Evolutionary conservation across 1,284 basidiomycete species (phyloP), one percentile per base, ranked within the genome.

Genomic region (Naganishia cerealis): DNA sequence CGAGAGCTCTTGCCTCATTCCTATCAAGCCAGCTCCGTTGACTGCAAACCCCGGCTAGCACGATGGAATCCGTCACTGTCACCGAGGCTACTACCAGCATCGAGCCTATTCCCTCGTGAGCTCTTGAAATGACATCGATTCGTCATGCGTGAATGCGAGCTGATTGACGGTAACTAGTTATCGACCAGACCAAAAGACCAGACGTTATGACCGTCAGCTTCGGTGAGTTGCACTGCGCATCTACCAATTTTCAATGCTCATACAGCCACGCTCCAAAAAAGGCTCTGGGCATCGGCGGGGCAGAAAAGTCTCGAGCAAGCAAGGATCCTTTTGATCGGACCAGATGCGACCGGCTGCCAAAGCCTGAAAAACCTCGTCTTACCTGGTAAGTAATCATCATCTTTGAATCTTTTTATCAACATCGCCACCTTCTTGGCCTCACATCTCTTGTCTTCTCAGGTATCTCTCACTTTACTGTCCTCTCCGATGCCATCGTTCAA

Each of bases 291-390:
- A 18, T 88, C 91, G 2, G 88, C 91, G 0, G 96, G 95, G 1
- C 95, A 99, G 80, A 83, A 85, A n/a, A 92, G 92, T 0, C 87
- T 99, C 62, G 94, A 99, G 79, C 85, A 87, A 2, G 86, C 92
- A 9, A 86, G 89, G 65, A 84, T 97, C 57, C 86, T 98, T 29
- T 87, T 96, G 71, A 79, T 96, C 59, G 90, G 89, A 38, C 88
- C 84, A 7, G 87, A 88, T 50, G 90, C 91, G 0, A 90, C 92
- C 0, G 88, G 90, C 0, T 90, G 90, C 38, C 89, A 91, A 67
- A 87, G 92, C 70, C 85, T 97, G 72, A 97, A 98, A 84, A 97
- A 97, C 77, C 88, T 98, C 70, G 92, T 97, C 39, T 86, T 98
- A 12, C 94, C 95, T 3, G 95, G 83, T 83, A 9, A 65, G 79